Evolutionary conservation across 768 basidiomycete genomes (phyloP).

Genomic region (Leccinum arenicola): DNA sequence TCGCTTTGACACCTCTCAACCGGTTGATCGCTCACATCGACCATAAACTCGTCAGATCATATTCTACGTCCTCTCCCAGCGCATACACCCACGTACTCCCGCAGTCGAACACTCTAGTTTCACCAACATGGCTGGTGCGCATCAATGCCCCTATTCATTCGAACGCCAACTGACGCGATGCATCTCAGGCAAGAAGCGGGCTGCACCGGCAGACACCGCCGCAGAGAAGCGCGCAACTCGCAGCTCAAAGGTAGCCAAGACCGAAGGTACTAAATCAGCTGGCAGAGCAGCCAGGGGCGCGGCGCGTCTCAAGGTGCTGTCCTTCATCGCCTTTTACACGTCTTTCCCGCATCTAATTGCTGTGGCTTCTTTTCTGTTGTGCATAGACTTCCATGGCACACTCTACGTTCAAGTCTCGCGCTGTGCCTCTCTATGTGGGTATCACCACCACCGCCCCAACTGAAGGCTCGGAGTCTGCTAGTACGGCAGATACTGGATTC

Average conservation of each 20-base stretch:
- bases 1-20: conserved; percentile 22
- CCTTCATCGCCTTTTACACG: neutral
- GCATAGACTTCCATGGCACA: conserved; percentile 45
- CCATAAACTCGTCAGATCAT: neutral
- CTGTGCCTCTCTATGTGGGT: conserved; percentile 65
- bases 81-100: neutral
- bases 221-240: conserved; percentile 38
- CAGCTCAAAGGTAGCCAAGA: conserved; percentile 52
- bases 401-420: conserved; percentile 58
- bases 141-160: conserved; percentile 18
- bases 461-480: conserved; percentile 28
- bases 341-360: neutral
- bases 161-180: neutral
- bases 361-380: neutral
- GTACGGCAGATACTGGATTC: conserved; percentile 53
- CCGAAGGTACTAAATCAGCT: conserved; percentile 31
- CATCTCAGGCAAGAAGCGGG: conserved; percentile 43
- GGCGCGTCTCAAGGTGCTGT: conserved; percentile 45
- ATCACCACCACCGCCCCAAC: conserved; percentile 63
- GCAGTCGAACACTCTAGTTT: neutral
- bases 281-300: conserved; percentile 38
- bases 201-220: conserved; percentile 35
- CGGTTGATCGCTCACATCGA: conserved; percentile 10
- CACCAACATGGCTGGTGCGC: conserved; percentile 31
- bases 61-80: neutral